Evolutionary conservation across 805 yeast species (phyloP).

Genomic region (Clavispora asparagi): DNA sequence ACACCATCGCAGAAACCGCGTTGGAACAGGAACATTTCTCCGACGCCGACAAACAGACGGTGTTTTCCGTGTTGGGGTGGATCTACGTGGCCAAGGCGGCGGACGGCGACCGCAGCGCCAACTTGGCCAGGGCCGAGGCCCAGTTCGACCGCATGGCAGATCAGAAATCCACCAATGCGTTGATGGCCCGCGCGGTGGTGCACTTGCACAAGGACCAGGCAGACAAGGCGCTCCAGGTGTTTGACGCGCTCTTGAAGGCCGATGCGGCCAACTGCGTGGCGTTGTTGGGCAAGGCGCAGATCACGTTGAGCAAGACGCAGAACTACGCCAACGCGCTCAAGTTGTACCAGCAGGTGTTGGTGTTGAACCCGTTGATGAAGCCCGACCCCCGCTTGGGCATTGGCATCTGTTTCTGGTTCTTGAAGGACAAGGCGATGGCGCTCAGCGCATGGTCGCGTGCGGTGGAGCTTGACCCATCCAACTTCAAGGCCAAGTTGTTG

Average conservation of each 20-base stretch:
- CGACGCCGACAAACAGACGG: constrained; percentile 41
- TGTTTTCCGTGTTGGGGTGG: constrained; percentile 72
- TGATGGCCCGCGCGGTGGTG: constrained; percentile 66
- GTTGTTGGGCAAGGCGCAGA: constrained; percentile 77
- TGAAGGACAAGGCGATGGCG: constrained; percentile 77
- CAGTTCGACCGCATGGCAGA: constrained; percentile 14
- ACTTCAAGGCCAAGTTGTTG: constrained; percentile 58
- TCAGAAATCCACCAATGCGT: constrained; percentile 31
- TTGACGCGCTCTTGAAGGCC: constrained; percentile 53
- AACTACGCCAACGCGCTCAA: constrained; percentile 71
- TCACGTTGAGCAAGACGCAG: constrained; percentile 59
- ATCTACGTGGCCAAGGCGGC: constrained; percentile 43
- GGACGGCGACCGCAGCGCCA: constrained; percentile 21
- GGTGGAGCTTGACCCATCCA: constrained; percentile 56
- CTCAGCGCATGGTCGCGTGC: constrained; percentile 77
- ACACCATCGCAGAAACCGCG: constrained; percentile 59
- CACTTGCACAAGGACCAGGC: constrained; percentile 53
- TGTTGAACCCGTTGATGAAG: constrained; percentile 66
- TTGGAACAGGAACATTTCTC: constrained; percentile 35
- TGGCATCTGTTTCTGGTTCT: constrained; percentile 89
- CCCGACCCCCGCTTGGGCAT: constrained; percentile 96
- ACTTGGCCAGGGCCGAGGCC: constrained; percentile 19
- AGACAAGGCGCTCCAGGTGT: constrained; percentile 66
- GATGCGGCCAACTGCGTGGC: constrained; percentile 70
- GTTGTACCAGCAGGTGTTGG: constrained; percentile 76